Conservation (phyloP, 176 grass and related monocot genomes). For the Hyparrhenia diplandra region DNA sequence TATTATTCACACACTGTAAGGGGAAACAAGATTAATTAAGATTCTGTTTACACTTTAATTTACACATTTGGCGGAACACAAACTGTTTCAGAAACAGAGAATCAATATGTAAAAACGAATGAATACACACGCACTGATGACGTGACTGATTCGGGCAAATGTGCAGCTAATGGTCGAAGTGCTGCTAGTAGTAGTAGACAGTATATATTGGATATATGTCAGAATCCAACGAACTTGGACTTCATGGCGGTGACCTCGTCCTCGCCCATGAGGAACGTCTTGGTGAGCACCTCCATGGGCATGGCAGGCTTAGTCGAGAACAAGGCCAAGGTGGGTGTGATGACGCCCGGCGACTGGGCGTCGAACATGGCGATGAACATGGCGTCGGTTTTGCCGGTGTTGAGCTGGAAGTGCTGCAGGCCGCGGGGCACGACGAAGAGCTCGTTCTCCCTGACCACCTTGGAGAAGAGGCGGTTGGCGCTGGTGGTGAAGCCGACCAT, state of each 20-base stretch:
- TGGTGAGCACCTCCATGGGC: constrained; percentile 54
- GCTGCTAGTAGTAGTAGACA: background rate
- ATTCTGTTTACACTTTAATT: too few species aligned
- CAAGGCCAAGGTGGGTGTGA: constrained; percentile 43
- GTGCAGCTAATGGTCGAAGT: background rate
- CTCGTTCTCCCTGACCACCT: constrained; percentile 42
- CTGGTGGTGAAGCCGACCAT: constrained; percentile 51
- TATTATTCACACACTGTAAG: background rate
- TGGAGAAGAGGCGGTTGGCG: constrained; percentile 38
- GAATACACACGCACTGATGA: background rate
- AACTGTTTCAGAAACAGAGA: background rate
- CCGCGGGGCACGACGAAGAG: constrained; percentile 55
- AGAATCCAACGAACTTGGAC: constrained; percentile 44
- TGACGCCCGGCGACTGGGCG: constrained; percentile 45
- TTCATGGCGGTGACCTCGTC: constrained; percentile 32
- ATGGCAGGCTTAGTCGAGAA: constrained; percentile 53
- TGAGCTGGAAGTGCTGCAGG: constrained; percentile 71
- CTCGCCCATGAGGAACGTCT: constrained; percentile 53
- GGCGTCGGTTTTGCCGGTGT: constrained; percentile 29
- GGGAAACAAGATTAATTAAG: too few species aligned
- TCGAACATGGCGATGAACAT: constrained; percentile 50
- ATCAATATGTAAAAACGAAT: background rate
- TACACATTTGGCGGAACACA: background rate
- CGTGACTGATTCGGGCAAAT: background rate
- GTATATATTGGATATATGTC: background rate